Conservation (phyloP, 1,284 basidiomycete species). For the Sporisorium sorghi region DNA sequence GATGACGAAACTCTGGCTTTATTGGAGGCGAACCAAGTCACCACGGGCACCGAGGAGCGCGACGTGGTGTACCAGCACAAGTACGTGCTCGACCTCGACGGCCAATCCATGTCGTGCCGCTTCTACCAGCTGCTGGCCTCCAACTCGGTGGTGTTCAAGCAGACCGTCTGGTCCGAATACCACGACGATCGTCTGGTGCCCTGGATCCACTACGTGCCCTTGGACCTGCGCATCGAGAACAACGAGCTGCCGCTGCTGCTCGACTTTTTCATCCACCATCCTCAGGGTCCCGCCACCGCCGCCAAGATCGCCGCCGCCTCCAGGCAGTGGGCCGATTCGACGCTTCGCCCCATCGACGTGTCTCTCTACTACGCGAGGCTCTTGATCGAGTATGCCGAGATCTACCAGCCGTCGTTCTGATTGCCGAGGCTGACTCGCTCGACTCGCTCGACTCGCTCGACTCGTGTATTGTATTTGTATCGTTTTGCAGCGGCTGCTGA, state of each 20-base stretch:
- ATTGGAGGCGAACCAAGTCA: conserved; percentile 19
- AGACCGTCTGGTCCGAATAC: conserved; percentile 46
- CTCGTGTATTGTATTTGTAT: background rate
- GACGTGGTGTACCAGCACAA: conserved; percentile 22
- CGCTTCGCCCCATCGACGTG: conserved; percentile 33
- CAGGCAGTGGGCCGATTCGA: conserved; percentile 21
- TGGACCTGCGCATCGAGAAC: conserved; percentile 31
- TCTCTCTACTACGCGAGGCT: conserved; percentile 35
- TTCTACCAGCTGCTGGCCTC: conserved; percentile 40
- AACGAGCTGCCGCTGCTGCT: conserved; percentile 38
- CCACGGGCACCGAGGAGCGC: conserved; percentile 8
- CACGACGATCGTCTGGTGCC: conserved; percentile 42
- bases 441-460: too few relatives aligned
- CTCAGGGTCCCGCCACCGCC: conserved; percentile 23
- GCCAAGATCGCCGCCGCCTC: conserved; percentile 27
- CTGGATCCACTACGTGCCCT: conserved; percentile 43
- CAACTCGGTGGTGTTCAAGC: conserved; percentile 40
- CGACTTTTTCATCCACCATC: conserved; percentile 37
- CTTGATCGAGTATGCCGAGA: conserved; percentile 33
- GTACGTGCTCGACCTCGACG: conserved; percentile 29
- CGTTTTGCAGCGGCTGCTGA: background rate
- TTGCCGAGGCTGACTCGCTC: background rate
- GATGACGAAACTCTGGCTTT: conserved; percentile 13
- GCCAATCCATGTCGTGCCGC: conserved; percentile 46
- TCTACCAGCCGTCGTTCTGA: conserved; percentile 12